phyloP scores from a whole-genome alignment of 257 asterid genomes.

The Lithospermum erythrorhizon region DNA sequence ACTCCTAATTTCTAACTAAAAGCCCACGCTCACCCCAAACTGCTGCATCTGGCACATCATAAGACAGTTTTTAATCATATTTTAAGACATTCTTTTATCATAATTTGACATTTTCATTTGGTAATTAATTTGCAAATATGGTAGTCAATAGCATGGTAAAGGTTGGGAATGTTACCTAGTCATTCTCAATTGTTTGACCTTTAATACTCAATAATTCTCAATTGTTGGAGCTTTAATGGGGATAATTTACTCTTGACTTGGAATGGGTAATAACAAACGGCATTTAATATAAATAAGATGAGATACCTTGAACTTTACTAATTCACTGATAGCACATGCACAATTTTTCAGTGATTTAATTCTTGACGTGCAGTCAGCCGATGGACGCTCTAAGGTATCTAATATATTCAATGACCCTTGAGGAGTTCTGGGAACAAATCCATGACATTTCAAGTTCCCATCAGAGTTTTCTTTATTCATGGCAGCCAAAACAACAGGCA shows the following conservation, averaged over 20 bases:
- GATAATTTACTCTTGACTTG: not conserved
- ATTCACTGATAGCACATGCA: slow-evolving; percentile 57
- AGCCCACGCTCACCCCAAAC: not conserved
- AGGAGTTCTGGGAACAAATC: slow-evolving; percentile 56
- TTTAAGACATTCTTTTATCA: not conserved
- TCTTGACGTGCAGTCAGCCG: slow-evolving; percentile 58
- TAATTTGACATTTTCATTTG: too few species aligned
- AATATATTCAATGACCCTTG: slow-evolving; percentile 42
- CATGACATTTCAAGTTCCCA: slow-evolving; percentile 37
- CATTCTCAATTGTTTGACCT: not conserved
- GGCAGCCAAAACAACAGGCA: slow-evolving; percentile 40
- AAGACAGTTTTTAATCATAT: not conserved
- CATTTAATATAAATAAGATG: not conserved
- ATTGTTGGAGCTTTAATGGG: not conserved
- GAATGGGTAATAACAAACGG: not conserved
- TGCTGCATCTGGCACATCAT: not conserved
- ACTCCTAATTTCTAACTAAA: not conserved
- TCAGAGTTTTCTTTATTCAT: slow-evolving; percentile 27
- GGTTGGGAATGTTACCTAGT: not conserved
- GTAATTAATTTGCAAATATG: not conserved
- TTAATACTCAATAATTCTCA: not conserved
- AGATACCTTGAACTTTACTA: slow-evolving; percentile 68
- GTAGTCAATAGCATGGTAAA: not conserved
- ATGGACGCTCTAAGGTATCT: slow-evolving; percentile 46
- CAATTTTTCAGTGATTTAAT: slow-evolving; percentile 54